Conservation (phyloP, 495 filamentous ascomycete genomes). For the Talaromyces adpressus region DNA sequence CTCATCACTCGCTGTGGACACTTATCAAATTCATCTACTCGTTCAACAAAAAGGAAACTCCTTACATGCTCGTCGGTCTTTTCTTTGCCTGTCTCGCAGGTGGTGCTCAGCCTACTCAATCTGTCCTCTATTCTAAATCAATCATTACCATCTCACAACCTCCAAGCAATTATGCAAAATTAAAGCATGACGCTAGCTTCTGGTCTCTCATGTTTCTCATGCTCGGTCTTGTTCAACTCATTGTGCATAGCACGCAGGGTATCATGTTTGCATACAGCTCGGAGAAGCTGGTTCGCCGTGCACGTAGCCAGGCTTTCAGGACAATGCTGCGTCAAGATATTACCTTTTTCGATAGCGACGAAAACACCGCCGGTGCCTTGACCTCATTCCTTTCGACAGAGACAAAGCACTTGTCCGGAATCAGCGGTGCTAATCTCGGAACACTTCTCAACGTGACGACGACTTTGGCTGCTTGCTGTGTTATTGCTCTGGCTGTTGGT, state of each 20-base stretch:
- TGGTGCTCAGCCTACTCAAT: slow-evolving; percentile 76
- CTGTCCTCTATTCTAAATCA: slow-evolving; percentile 85
- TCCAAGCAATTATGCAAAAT: slow-evolving; percentile 29
- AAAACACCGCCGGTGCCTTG: slow-evolving; percentile 78
- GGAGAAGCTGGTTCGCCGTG: slow-evolving; percentile 73
- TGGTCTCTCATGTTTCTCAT: slow-evolving; percentile 95
- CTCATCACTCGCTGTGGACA: slow-evolving; percentile 70
- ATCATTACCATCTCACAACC: slow-evolving; percentile 61
- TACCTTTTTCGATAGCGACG: slow-evolving; percentile 76
- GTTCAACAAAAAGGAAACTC: slow-evolving; percentile 73
- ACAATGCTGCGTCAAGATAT: slow-evolving; percentile 91
- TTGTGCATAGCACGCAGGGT: slow-evolving; percentile 63
- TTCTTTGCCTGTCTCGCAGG: slow-evolving; percentile 75
- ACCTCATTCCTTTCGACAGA: slow-evolving; percentile 81
- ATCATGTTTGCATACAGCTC: slow-evolving; percentile 77
- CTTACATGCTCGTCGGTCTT: slow-evolving; percentile 69
- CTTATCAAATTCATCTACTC: slow-evolving; percentile 75
- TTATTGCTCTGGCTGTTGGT: slow-evolving; percentile 61
- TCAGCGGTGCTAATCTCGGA: slow-evolving; percentile 74
- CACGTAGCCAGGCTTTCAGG: slow-evolving; percentile 72
- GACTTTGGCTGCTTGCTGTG: slow-evolving; percentile 62
- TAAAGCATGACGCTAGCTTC: slow-evolving; percentile 70
- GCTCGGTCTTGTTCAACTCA: slow-evolving; percentile 72
- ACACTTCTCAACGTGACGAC: slow-evolving; percentile 70
- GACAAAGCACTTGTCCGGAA: slow-evolving; percentile 75